phyloP scores from a whole-genome alignment of 805 yeast species.

The Pichia exigua region DNA sequence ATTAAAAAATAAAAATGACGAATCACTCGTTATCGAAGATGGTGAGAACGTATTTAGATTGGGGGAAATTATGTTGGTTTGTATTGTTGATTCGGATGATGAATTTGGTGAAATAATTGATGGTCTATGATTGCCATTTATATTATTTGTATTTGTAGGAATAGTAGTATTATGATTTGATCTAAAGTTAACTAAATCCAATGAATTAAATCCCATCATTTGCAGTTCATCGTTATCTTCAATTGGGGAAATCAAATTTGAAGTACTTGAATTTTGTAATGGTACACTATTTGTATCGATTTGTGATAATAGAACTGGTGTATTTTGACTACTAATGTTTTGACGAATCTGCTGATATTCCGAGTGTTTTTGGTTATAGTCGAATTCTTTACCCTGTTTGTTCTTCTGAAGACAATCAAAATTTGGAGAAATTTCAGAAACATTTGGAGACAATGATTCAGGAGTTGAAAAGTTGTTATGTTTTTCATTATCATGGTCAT shows the following conservation, averaged over 20 bases:
- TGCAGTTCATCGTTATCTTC: conserved; percentile 10
- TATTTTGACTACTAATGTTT: neutral
- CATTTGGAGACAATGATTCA: conserved; percentile 20
- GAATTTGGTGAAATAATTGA: neutral
- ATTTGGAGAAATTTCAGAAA: conserved; percentile 15
- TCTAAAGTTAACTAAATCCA: conserved; percentile 24
- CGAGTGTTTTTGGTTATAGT: neutral
- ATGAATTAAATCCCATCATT: conserved; percentile 14
- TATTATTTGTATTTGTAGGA: neutral
- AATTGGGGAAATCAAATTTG: neutral
- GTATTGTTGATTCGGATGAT: neutral
- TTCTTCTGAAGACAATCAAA: neutral
- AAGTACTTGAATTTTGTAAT: conserved; percentile 8
- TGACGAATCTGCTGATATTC: neutral
- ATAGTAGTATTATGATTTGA: conserved; percentile 20
- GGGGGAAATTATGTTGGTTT: neutral
- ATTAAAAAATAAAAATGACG: conserved; percentile 5
- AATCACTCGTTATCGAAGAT: conserved; percentile 6
- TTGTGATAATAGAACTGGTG: neutral
- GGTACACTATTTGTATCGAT: neutral
- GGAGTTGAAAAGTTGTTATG: conserved; percentile 16
- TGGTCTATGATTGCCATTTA: neutral
- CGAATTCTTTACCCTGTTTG: neutral
- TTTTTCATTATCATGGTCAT: neutral
- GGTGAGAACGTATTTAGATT: conserved; percentile 2